phyloP scores from a whole-genome alignment of 176 grass and related monocot species.

The Carex kokanica region DNA sequence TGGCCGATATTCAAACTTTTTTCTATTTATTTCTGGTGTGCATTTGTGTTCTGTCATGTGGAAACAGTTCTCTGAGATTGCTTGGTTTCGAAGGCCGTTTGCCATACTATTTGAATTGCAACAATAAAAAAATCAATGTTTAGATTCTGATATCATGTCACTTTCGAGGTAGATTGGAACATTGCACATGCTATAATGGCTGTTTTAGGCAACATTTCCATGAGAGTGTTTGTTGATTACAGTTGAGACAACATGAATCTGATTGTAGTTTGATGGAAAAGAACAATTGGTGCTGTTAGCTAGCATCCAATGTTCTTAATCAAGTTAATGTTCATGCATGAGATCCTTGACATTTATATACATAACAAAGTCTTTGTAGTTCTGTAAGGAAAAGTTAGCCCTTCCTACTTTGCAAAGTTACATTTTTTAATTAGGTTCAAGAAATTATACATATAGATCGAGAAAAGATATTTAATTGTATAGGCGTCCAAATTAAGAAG shows the following conservation, averaged over 20 bases:
- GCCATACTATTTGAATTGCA: not conserved
- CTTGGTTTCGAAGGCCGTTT: not conserved
- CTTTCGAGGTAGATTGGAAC: not conserved
- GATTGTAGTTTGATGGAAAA: constrained; percentile 8
- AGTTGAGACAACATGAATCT: constrained; percentile 5
- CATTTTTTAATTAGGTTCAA: constrained; percentile 7
- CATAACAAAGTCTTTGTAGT: not conserved
- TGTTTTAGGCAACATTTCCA: constrained; percentile 21
- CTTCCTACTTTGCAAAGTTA: constrained; percentile 8
- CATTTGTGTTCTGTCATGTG: not conserved
- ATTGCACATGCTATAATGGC: constrained; percentile 15
- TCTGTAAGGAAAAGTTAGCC: not conserved
- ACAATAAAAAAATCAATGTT: not conserved
- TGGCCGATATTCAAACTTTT: not conserved
- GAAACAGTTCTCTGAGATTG: not conserved
- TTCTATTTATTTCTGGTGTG: not conserved
- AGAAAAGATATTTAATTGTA: not conserved
- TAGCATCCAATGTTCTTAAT: not conserved
- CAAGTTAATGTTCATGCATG: not conserved
- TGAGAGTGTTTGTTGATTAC: constrained; percentile 17
- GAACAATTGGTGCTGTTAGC: not conserved
- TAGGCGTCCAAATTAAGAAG: not conserved
- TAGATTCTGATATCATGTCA: not conserved
- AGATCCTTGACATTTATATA: not conserved
- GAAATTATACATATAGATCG: not conserved